Percentiles rank a stretch among this genome's conserved stretches.
These are phyloP conservation scores for Pleurotus tuoliensis DNA, from an alignment of 768 basidiomycete genomes.

Conservation along the genomic window DNA sequence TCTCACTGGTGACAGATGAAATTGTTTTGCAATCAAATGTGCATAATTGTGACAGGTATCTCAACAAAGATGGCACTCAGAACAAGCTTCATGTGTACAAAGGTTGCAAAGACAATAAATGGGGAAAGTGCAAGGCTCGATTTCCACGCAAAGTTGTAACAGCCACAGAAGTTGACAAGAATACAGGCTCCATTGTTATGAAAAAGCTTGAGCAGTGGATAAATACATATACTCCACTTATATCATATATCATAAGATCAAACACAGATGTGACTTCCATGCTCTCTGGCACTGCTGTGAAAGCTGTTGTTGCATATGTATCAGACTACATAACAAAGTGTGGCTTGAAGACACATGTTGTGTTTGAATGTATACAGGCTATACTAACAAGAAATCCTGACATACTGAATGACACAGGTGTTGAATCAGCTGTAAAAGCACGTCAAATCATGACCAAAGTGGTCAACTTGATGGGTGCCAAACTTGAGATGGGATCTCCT, in stretches of 20 bases:
- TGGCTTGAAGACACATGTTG: slow-evolving; percentile 25
- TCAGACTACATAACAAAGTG: slow-evolving; percentile 26
- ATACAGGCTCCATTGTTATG: slow-evolving; percentile 19
- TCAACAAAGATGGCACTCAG: slow-evolving; percentile 13
- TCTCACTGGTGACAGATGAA: slow-evolving; percentile 21
- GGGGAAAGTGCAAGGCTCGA: slow-evolving; percentile 17
- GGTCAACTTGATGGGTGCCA: slow-evolving; percentile 23
- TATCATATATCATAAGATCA: slow-evolving; percentile 23
- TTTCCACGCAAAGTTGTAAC: slow-evolving; percentile 19
- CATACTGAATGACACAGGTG: not conserved
- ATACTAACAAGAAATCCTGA: slow-evolving; percentile 13
- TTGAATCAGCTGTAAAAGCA: slow-evolving; percentile 11
- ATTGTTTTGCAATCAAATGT: slow-evolving; percentile 24
- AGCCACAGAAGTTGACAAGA: slow-evolving; percentile 19
- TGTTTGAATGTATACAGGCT: slow-evolving; percentile 11
- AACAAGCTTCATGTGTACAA: slow-evolving; percentile 3
- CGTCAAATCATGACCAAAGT: slow-evolving; percentile 21
- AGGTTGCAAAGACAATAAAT: too few relatives aligned
- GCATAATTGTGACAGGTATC: slow-evolving; percentile 19
- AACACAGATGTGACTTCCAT: slow-evolving; percentile 29
- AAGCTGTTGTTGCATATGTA: slow-evolving; percentile 29
- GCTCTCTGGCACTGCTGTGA: slow-evolving; percentile 28
- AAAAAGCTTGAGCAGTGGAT: slow-evolving; percentile 26
- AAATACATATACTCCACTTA: slow-evolving; percentile 21
- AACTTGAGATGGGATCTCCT: slow-evolving; percentile 26